Evolutionary conservation across 495 filamentous ascomycete species (phyloP), one percentile per base, ranked within the genome.

Genomic region (Elaphomyces granulatus): DNA sequence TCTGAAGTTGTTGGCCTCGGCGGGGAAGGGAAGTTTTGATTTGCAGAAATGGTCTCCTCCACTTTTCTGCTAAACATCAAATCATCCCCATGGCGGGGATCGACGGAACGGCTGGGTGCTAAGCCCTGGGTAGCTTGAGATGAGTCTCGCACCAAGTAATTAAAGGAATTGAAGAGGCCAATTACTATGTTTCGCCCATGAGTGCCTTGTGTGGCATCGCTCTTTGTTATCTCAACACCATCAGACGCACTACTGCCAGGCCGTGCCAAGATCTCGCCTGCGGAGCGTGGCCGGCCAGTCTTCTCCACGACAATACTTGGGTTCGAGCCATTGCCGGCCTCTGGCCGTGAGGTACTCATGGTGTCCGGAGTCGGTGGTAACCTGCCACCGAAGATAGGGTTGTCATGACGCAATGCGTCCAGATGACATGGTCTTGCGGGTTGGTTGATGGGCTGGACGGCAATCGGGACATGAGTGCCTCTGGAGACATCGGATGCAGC

Each of bases 321-420:
- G 28, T 59, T 53, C 4, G 64, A 67, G 6, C 60, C 46, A 21
- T 59, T 61, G 4, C 48, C 44, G 7, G 47, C 51, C 4, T 37
- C 44, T 23, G 49, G 55, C 38, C 58, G 52, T 35, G 57, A 58
- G 1, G 62, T 66, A 32, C 56, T 64, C 64, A 67, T 66, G 2
- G 64, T 67, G 19, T 67, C 64, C 2, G 64, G 64, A 0, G 64
- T 67, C 6, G 60, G 64, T 28, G 64, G 64, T 4, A 67, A 50
- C 15, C 50, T 50, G 4, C 56, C 56, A 1, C 53, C 60, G 44
- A 66, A 67, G 4, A 55, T 36, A 8, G 41, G 35, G 28, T 28
- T 37, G 0, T 23, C 14, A 21, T 3, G 4, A 4, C 37, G 35
- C 7, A 19, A 6, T 12, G 23, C 23, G 6, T 28, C 23, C 6